phyloP scores from a whole-genome alignment of 176 grass and related monocot species.

The Raddia distichophylla region DNA sequence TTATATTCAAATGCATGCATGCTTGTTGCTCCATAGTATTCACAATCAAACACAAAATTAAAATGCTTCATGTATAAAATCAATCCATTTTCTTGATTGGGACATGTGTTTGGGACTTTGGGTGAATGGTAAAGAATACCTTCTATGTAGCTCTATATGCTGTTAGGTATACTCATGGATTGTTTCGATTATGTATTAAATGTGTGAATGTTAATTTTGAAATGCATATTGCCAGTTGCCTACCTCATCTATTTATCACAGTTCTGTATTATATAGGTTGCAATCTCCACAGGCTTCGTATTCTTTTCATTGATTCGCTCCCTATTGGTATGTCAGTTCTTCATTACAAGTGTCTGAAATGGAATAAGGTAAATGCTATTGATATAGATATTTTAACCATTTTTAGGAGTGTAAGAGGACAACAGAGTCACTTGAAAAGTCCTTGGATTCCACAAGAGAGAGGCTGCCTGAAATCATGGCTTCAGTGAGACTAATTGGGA shows the following conservation, averaged over 20 bases:
- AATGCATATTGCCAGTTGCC: background rate
- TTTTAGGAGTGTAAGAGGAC: conserved; percentile 61
- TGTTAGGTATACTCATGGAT: background rate
- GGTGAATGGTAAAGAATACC: background rate
- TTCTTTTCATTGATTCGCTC: conserved; percentile 65
- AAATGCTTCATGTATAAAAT: background rate
- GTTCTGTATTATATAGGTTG: conserved; percentile 50
- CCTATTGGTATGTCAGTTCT: conserved; percentile 51
- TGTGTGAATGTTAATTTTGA: background rate
- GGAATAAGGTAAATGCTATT: background rate
- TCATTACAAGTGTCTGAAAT: background rate
- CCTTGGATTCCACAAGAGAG: conserved; percentile 51
- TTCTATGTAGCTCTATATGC: background rate
- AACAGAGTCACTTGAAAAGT: conserved; percentile 64
- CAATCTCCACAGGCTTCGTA: conserved; percentile 50
- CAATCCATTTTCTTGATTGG: background rate
- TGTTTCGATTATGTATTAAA: background rate
- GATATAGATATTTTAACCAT: conserved; percentile 8
- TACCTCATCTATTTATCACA: conserved; percentile 5
- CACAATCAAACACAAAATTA: background rate
- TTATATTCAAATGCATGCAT: background rate
- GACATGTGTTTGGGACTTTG: background rate
- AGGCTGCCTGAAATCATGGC: conserved; percentile 79
- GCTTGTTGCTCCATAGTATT: background rate
- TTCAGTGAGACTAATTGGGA: conserved; percentile 63